Percentiles rank a stretch among this genome's conserved stretches.
phyloP scores from a whole-genome alignment of 495 filamentous ascomycete species.

The Coniosporium apollinis region DNA sequence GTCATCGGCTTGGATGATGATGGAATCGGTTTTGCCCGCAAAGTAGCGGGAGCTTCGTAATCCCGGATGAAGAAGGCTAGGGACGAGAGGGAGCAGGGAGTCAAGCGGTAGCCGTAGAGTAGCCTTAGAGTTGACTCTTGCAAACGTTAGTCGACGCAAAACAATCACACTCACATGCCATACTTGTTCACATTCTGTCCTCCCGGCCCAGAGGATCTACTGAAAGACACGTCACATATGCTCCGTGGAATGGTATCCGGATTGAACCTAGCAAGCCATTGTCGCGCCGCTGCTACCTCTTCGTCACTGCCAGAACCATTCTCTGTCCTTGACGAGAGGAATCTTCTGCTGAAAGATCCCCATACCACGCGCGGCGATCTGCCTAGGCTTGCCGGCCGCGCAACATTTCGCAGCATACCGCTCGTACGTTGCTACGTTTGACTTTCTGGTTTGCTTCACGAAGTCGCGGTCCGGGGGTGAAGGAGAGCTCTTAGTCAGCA shows the following conservation, averaged over 20 bases:
- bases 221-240: constrained; percentile 51
- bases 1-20: constrained; percentile 53
- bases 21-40: constrained; percentile 40
- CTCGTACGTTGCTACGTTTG: no score
- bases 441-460: no score
- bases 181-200: constrained; percentile 98
- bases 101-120: constrained; percentile 48
- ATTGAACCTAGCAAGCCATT: constrained; percentile 56
- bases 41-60: constrained; percentile 56
- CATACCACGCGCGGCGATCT: no score
- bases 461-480: no score
- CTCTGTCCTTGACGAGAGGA: no score
- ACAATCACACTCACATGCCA: constrained; percentile 13
- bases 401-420: no score
- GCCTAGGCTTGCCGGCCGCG: no score
- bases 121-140: constrained; percentile 87
- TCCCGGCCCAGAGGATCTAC: constrained; percentile 79
- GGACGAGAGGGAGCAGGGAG: constrained; percentile 43
- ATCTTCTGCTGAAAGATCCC: no score
- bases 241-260: constrained; percentile 45
- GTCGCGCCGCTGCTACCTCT: constrained; percentile 50
- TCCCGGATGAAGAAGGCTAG: constrained; percentile 44
- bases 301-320: constrained; percentile 29
- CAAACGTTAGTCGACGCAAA: background rate
- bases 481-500: no score